Base-by-base conservation (phyloP, 1,284 basidiomycete genomes). In the Rhodotorula mucilaginosa region DNA sequence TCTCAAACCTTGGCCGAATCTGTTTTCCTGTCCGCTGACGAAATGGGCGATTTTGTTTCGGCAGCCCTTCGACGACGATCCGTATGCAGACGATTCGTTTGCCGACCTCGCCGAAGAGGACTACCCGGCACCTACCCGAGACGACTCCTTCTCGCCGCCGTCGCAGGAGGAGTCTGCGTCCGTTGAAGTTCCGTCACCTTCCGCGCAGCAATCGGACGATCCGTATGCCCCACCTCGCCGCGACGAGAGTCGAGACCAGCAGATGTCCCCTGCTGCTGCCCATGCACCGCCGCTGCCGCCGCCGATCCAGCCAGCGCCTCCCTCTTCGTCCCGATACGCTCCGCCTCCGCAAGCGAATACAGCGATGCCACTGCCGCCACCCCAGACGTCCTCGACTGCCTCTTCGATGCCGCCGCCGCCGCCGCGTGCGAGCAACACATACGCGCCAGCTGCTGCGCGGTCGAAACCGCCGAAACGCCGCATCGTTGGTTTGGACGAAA, bases 31-130 rank as follows among this genome's bases (percentile, higher is more conserved):
- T 12, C 39, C 39, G 39, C 39, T 44, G 39, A 44, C 39, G 12
- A 44, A 44, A 44, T 10, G 12, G 39, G 2, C 29, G 54, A 56
- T 4, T 29, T 21, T 26, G 26, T 26, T 56, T 15, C 15, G 13
- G 34, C 34, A 58, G 34, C 58, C 58, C 39, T 31, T 44, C 34
- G 58, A 39, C 58, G 58, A 58, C 23, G 58, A 58, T 58, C 58
- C 58, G 5, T 58, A 58, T 44, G 58, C 58, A 3, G 58, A 58
- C 58, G 58, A 58, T 34, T 39, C 57, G 31, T 58, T 58, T 34
- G 57, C 31, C 18, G 57, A 57, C 26, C 26, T 29, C 12, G 54
- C 54, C 18, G 26, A 58, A 31, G 57, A 58, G 19, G 18, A 19
- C 2, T 34, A 39, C 57, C 57, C 54, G 8, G 26, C 26, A 18